Percentiles rank a stretch among this genome's conserved stretches.
Conservation (phyloP, 2,329 filamentous ascomycete genomes). For the Akanthomyces uredinophilus region DNA sequence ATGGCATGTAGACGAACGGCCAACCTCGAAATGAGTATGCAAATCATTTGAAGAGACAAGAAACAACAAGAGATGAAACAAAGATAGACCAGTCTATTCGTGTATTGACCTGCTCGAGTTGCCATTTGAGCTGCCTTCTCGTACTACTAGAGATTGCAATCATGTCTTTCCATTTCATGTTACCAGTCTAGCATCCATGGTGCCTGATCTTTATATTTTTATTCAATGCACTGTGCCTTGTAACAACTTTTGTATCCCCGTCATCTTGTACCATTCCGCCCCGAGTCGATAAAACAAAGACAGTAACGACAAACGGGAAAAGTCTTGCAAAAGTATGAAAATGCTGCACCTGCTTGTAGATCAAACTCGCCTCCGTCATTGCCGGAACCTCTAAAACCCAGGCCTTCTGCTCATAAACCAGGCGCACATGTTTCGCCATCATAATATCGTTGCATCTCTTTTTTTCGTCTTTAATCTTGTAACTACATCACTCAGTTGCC, state of each 20-base stretch:
- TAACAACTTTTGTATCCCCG: neutral
- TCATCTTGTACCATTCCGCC: neutral
- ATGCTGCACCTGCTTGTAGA: conserved; percentile 5
- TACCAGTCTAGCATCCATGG: neutral
- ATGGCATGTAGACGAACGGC: no score
- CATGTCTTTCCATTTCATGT: neutral
- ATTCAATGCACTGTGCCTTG: neutral
- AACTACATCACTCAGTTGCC: conserved; percentile 41
- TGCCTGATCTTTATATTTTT: neutral
- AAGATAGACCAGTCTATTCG: no score
- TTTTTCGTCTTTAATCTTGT: neutral
- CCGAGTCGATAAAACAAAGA: neutral
- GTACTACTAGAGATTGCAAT: no score
- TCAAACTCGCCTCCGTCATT: neutral
- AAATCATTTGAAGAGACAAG: no score
- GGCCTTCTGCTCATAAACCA: neutral
- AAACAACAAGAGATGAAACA: no score
- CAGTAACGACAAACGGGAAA: neutral
- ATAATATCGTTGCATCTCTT: neutral
- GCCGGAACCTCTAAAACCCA: neutral
- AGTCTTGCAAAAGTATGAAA: conserved; percentile 3
- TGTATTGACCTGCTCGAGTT: no score
- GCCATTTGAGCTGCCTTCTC: no score
- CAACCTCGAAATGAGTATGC: no score
- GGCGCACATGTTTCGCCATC: neutral